Conservation (phyloP, 306 rosid genomes). For the Citrullus colocynthis region DNA sequence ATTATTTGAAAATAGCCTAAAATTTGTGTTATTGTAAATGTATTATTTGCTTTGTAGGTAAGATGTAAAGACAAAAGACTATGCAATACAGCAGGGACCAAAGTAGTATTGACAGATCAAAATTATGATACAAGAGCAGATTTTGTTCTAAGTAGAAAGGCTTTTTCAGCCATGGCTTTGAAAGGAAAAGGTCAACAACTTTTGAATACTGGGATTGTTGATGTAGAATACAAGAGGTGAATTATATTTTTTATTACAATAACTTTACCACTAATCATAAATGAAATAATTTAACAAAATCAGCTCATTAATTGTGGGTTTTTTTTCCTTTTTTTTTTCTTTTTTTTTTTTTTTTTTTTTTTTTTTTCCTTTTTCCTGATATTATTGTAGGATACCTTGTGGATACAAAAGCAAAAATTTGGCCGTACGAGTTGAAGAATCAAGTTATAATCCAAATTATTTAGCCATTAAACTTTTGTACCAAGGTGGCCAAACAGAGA, state of each 20-base stretch:
- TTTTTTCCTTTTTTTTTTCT: too few relatives aligned
- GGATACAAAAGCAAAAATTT: not conserved
- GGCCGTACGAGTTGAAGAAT: not conserved
- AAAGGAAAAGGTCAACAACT: not conserved
- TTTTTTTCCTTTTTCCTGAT: too few relatives aligned
- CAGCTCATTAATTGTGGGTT: not conserved
- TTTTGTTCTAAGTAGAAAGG: not conserved
- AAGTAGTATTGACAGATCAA: not conserved
- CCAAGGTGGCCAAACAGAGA: conserved; percentile 1
- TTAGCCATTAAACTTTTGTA: not conserved
- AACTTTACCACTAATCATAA: too few relatives aligned
- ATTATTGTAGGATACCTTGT: not conserved
- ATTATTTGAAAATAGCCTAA: too few relatives aligned
- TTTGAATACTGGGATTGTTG: not conserved
- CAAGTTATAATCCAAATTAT: not conserved
- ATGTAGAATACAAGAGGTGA: not conserved
- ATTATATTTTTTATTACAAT: not conserved
- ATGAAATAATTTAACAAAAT: too few relatives aligned
- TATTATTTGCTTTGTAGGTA: not conserved
- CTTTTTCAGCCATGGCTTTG: not conserved
- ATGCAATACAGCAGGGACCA: not conserved
- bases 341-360: too few relatives aligned
- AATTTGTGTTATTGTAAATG: too few relatives aligned
- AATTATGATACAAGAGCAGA: not conserved
- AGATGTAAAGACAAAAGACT: not conserved